Evolutionary conservation across 768 basidiomycete species (phyloP), one percentile per base, ranked within the genome.

Genomic region (Tricholoma sp.): DNA sequence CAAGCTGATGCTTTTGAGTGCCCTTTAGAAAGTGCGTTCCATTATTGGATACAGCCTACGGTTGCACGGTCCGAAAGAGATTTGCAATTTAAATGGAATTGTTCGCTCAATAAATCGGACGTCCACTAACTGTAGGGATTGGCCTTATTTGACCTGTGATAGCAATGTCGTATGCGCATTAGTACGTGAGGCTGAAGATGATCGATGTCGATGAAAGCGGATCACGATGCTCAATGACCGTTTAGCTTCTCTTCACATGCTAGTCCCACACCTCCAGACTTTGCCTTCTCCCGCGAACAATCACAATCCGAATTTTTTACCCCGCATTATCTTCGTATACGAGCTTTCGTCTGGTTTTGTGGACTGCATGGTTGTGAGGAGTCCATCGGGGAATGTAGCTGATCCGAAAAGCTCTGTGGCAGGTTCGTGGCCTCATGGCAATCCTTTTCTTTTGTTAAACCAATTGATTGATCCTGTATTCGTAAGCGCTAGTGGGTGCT

Each of bases 401-500:
- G 21, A 10, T 18, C 12, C 24, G 24, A 10, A 9, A n/a, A 5
- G 21, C 18, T 37, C n/a, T 32, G 32, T 49, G 49, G 37, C 43
- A 55, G 57, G 50, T 53, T 55, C 29, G 53, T 61, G 50, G 16
- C 57, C 52, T 59, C 54, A 24, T 57, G 46, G 53, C 31, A 29
- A 31, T 50, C 16, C 7, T 5, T 29, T n/a, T 31, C 47, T 50
- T 31, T 50, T 31, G 8, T 50, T 49, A 49, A 29, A 29, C 27
- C 27, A 16, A 16, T n/a, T n/a, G n/a, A n/a, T n/a, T n/a, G n/a
- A n/a, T n/a, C n/a, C 19, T 47, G 46, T 27, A 6, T 27, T 27
- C 46, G 6, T 16, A 47, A 22, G 46, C 14, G 6, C 46, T 10
- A 14, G 12, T 12, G 27, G 46, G 46, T 8, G 14, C 46, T 10